A percentile compares a stretch with the other conserved stretches of the same genome.
These are phyloP conservation scores for Ormosia emarginata DNA, from an alignment of 306 rosid species.

Conservation along the genomic window DNA sequence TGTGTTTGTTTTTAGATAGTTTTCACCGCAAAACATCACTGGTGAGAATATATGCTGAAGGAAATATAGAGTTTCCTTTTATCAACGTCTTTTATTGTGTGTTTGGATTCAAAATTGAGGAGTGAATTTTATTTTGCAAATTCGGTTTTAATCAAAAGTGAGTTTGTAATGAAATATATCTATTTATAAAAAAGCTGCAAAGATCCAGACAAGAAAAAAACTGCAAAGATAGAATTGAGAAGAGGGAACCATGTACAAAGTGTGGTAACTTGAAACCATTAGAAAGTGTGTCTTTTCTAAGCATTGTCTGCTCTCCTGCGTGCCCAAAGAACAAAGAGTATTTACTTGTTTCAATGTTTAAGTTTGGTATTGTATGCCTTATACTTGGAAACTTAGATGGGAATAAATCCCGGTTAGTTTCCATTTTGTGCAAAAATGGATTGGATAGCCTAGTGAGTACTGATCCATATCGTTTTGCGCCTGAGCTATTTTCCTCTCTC, in stretches of 20 bases:
- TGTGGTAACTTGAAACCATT: conserved; percentile 55
- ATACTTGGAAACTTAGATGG: conserved; percentile 5
- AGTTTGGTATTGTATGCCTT: conserved; percentile 28
- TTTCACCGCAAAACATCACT: too few species aligned
- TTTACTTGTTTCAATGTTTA: conserved; percentile 23
- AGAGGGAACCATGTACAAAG: conserved; percentile 43
- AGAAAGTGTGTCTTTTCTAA: conserved; percentile 19
- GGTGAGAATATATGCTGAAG: too few species aligned
- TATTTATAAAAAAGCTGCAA: too few species aligned
- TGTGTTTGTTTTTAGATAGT: too few species aligned
- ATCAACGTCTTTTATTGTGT: too few species aligned
- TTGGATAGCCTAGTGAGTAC: not conserved
- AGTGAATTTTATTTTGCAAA: too few species aligned
- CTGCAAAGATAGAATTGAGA: too few species aligned
- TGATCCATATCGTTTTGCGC: not conserved
- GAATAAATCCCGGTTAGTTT: conserved; percentile 1
- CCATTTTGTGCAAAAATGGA: not conserved
- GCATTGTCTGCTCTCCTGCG: conserved; percentile 1
- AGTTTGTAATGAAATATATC: too few species aligned
- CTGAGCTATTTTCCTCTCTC: not conserved
- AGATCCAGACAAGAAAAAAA: too few species aligned
- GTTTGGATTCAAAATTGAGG: too few species aligned
- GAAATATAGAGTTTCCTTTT: too few species aligned
- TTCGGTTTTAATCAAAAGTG: too few species aligned
- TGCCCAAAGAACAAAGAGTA: conserved; percentile 1